Conservation (phyloP, 352 stramenopile genomes). For the Globisporangium iwayamae region DNA sequence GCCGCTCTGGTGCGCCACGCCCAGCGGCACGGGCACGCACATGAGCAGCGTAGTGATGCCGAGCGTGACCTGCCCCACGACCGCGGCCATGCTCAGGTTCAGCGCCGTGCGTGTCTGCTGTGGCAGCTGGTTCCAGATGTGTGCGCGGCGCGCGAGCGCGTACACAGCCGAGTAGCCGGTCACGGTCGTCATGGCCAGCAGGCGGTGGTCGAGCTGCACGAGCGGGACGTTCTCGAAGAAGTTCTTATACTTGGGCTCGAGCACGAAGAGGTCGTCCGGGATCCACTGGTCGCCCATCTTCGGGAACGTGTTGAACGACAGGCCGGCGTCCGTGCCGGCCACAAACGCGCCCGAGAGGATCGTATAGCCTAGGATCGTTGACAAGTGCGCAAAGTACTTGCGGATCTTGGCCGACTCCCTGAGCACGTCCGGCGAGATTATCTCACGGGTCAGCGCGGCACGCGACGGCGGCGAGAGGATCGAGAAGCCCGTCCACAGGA, state of each 20-base stretch:
- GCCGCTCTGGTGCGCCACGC: slow-evolving; percentile 95
- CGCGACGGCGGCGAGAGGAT: slow-evolving; percentile 78
- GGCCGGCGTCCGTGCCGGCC: slow-evolving; percentile 97
- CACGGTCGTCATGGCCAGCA: slow-evolving; percentile 92
- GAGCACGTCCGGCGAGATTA: slow-evolving; percentile 76
- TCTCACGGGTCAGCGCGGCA: slow-evolving; percentile 58
- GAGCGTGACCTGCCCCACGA: slow-evolving; percentile 86
- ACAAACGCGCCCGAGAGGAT: slow-evolving; percentile 94
- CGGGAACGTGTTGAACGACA: slow-evolving; percentile 98
- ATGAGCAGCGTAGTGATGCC: slow-evolving; percentile 96
- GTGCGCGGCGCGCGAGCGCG: slow-evolving; percentile 53
- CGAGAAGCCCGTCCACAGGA: slow-evolving; percentile 95
- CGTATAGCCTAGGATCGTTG: slow-evolving; percentile 72
- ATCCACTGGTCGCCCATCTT: slow-evolving; percentile 96
- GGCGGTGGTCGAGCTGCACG: slow-evolving; percentile 95
- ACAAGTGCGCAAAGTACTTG: slow-evolving; percentile 56
- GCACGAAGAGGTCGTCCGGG: slow-evolving; percentile 90
- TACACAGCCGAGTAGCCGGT: slow-evolving; percentile 66
- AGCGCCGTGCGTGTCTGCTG: slow-evolving; percentile 68
- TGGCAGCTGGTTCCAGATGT: slow-evolving; percentile 87
- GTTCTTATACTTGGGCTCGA: slow-evolving; percentile 91
- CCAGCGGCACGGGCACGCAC: slow-evolving; percentile 95
- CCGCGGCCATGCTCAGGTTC: slow-evolving; percentile 74
- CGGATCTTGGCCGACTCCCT: slow-evolving; percentile 61
- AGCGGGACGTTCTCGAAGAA: slow-evolving; percentile 98